phyloP scores from a whole-genome alignment of 352 stramenopile genomes.

The Globisporangium nunn region DNA sequence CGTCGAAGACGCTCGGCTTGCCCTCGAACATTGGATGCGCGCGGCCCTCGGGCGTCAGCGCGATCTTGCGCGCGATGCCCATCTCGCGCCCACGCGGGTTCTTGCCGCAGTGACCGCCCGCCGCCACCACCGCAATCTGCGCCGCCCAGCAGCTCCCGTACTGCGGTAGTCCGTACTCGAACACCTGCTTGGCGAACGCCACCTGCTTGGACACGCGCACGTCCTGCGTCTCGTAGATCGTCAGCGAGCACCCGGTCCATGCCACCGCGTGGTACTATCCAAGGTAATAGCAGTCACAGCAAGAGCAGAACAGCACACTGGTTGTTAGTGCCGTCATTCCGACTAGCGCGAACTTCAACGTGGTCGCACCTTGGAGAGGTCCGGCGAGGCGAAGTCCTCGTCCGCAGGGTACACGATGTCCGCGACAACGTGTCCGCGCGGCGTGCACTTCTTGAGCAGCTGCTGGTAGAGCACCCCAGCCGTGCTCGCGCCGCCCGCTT shows the following conservation, averaged over 20 bases:
- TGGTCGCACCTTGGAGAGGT: slow-evolving; percentile 33
- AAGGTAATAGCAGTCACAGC: neutral
- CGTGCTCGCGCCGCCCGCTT: slow-evolving; percentile 52
- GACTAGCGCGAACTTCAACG: neutral
- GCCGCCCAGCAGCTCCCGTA: slow-evolving; percentile 79
- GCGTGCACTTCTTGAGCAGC: slow-evolving; percentile 54
- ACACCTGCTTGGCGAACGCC: slow-evolving; percentile 58
- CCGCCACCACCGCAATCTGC: slow-evolving; percentile 68
- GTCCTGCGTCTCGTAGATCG: slow-evolving; percentile 50
- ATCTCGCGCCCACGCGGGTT: slow-evolving; percentile 73
- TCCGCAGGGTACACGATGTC: slow-evolving; percentile 62
- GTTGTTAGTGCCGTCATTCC: slow-evolving; percentile 1
- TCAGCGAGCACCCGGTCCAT: slow-evolving; percentile 72
- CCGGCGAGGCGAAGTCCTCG: slow-evolving; percentile 35
- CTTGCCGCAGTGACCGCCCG: slow-evolving; percentile 48
- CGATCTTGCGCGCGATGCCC: slow-evolving; percentile 72
- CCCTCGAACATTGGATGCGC: slow-evolving; percentile 78
- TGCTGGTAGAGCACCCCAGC: slow-evolving; percentile 63
- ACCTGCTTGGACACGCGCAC: slow-evolving; percentile 64
- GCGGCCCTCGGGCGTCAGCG: slow-evolving; percentile 60
- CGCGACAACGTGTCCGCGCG: slow-evolving; percentile 18
- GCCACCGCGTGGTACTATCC: slow-evolving; percentile 59
- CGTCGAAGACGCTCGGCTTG: slow-evolving; percentile 74
- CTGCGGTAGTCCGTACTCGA: slow-evolving; percentile 59
- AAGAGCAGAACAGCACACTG: neutral